Conservation (phyloP, 371 early-diverging fungal species). For the Saksenaea oblongispora region DNA sequence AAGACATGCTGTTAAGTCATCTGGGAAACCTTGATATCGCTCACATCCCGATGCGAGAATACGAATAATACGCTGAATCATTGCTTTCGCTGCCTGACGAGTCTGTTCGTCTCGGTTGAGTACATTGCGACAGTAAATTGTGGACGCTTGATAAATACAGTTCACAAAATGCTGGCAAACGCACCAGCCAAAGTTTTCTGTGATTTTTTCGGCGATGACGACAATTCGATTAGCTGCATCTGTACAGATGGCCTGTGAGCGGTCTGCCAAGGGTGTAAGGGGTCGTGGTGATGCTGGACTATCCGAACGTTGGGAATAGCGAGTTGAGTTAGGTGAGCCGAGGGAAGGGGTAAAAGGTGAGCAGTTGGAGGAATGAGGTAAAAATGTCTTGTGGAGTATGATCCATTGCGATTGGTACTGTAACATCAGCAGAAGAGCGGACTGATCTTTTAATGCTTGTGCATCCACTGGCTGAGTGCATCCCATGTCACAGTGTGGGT, state of each 20-base stretch:
- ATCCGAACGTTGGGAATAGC: not conserved
- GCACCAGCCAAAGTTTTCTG: slow-evolving; percentile 42
- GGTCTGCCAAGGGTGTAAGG: slow-evolving; percentile 23
- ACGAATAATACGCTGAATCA: slow-evolving; percentile 43
- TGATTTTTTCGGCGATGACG: slow-evolving; percentile 33
- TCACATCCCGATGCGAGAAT: slow-evolving; percentile 30
- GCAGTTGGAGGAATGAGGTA: slow-evolving; percentile 19
- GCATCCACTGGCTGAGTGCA: slow-evolving; percentile 23
- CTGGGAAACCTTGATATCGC: slow-evolving; percentile 42
- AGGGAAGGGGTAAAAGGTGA: slow-evolving; percentile 21
- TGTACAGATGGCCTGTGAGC: slow-evolving; percentile 40
- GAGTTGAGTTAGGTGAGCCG: slow-evolving; percentile 6
- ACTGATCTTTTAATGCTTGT: slow-evolving; percentile 25
- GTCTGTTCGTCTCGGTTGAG: slow-evolving; percentile 21
- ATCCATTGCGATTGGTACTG: slow-evolving; percentile 53
- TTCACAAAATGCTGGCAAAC: slow-evolving; percentile 46
- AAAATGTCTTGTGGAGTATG: slow-evolving; percentile 38
- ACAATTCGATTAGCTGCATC: slow-evolving; percentile 52
- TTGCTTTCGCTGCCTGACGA: slow-evolving; percentile 27
- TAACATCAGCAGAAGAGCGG: slow-evolving; percentile 39
- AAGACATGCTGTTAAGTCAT: slow-evolving; percentile 42
- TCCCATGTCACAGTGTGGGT: not conserved
- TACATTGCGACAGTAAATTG: slow-evolving; percentile 41
- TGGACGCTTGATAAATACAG: slow-evolving; percentile 47
- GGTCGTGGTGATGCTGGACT: slow-evolving; percentile 12